Conservation (phyloP, 116 monocot species). For the Dioscorea cayenensis region DNA sequence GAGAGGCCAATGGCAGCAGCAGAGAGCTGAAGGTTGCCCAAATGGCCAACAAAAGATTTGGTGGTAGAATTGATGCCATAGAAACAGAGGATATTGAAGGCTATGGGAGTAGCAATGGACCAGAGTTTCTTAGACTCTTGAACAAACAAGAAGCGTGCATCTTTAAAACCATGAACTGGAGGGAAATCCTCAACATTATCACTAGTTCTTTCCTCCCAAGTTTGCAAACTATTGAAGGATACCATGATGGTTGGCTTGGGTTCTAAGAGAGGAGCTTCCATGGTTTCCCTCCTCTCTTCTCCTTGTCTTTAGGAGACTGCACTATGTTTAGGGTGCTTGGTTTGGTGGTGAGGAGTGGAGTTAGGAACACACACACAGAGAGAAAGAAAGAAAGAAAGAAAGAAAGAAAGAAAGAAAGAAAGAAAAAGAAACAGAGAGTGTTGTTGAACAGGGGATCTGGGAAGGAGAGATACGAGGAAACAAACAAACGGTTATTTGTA, state of each 20-base stretch:
- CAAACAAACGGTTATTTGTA: not conserved
- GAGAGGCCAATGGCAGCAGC: slow-evolving; percentile 65
- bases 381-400: too few relatives aligned
- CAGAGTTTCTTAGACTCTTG: slow-evolving; percentile 58
- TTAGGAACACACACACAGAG: too few relatives aligned
- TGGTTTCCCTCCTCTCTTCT: not conserved
- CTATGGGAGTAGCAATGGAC: slow-evolving; percentile 61
- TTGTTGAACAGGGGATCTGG: too few relatives aligned
- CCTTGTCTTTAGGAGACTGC: not conserved
- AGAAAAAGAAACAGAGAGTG: too few relatives aligned
- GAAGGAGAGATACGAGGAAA: not conserved
- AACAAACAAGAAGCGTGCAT: slow-evolving; percentile 27
- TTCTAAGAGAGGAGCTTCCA: slow-evolving; percentile 4
- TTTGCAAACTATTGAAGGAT: not conserved
- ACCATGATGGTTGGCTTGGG: slow-evolving; percentile 3
- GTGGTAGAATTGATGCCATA: slow-evolving; percentile 64
- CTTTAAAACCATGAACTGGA: slow-evolving; percentile 10
- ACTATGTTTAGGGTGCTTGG: not conserved
- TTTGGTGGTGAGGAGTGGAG: not conserved
- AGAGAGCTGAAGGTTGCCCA: slow-evolving; percentile 80
- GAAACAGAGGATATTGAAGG: slow-evolving; percentile 49
- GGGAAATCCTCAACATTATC: slow-evolving; percentile 20
- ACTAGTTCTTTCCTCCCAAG: not conserved
- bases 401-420: too few relatives aligned
- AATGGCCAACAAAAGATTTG: slow-evolving; percentile 72